Evolutionary conservation across 129 eudicot genomes (phyloP).

Genomic region (Dittrichia graveolens): DNA sequence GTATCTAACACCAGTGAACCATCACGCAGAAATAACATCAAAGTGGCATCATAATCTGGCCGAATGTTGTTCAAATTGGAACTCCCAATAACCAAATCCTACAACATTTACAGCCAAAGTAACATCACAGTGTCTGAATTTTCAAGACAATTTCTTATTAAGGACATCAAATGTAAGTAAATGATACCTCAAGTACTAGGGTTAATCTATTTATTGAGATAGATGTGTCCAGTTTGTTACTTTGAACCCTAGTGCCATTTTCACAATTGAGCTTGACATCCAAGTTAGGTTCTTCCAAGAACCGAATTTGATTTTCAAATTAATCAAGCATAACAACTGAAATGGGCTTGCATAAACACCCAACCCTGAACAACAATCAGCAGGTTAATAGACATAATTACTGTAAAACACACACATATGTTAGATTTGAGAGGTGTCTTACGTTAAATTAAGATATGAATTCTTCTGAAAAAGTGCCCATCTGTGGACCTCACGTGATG

Average conservation of each 20-base stretch:
- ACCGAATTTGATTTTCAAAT: constrained; percentile 44
- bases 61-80: constrained; percentile 48
- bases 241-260: background rate
- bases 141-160: background rate
- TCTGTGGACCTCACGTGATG: constrained; percentile 37
- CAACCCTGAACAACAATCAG: constrained; percentile 55
- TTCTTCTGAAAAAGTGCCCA: constrained; percentile 50
- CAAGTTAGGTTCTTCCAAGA: constrained; percentile 44
- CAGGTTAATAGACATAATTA: background rate
- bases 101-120: background rate
- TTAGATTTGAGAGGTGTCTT: constrained; percentile 8
- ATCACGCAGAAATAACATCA: constrained; percentile 41
- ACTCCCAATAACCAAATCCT: constrained; percentile 51
- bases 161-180: background rate
- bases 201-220: constrained; percentile 34
- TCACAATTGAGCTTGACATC: constrained; percentile 37
- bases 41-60: constrained; percentile 60
- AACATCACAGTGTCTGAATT: background rate
- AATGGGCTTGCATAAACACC: constrained; percentile 43
- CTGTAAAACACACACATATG: background rate
- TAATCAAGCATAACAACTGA: constrained; percentile 50
- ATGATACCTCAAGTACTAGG: constrained; percentile 49
- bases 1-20: constrained; percentile 30
- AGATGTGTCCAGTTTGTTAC: constrained; percentile 22
- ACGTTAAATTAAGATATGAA: constrained; percentile 39